A percentile compares a stretch with the other conserved stretches of the same genome.
These are phyloP conservation scores for Penicillium salamii DNA, from an alignment of 495 filamentous ascomycete species.

Conservation along the genomic window DNA sequence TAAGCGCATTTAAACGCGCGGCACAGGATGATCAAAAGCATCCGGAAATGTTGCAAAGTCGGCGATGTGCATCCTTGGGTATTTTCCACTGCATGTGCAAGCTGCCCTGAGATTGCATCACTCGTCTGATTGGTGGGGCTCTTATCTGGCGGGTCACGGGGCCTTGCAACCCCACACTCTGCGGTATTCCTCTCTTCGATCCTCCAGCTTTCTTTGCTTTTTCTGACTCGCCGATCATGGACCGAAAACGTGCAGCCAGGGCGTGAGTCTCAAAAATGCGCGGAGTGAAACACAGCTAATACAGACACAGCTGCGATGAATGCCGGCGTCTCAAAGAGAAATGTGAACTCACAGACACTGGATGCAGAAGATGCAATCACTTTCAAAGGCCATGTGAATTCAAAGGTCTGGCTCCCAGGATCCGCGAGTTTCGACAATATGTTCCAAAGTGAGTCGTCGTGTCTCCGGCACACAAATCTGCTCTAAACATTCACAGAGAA, in stretches of 20 bases:
- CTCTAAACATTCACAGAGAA: conserved; percentile 10
- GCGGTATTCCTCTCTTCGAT: background rate
- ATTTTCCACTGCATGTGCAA: too few relatives aligned
- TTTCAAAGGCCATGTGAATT: conserved; percentile 29
- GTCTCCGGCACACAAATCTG: background rate
- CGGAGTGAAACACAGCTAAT: background rate
- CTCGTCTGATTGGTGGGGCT: too few relatives aligned
- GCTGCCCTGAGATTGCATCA: too few relatives aligned
- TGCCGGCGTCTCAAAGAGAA: conserved; percentile 28
- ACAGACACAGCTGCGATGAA: conserved; percentile 20
- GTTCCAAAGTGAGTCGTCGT: conserved; percentile 9
- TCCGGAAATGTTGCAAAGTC: too few relatives aligned
- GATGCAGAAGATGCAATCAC: conserved; percentile 28
- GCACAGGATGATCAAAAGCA: too few relatives aligned
- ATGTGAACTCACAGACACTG: conserved; percentile 33
- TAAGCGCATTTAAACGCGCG: too few relatives aligned
- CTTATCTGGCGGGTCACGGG: too few relatives aligned
- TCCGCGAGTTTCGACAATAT: conserved; percentile 13
- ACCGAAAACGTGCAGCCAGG: conserved; percentile 7
- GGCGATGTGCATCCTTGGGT: too few relatives aligned
- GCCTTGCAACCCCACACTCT: background rate
- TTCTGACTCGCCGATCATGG: background rate
- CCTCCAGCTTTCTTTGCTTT: background rate
- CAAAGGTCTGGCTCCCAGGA: conserved; percentile 9
- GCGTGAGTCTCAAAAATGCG: conserved; percentile 1